phyloP scores from a whole-genome alignment of 2,329 filamentous ascomycete genomes.

The Nothophaeocryptopus gaeumannii region DNA sequence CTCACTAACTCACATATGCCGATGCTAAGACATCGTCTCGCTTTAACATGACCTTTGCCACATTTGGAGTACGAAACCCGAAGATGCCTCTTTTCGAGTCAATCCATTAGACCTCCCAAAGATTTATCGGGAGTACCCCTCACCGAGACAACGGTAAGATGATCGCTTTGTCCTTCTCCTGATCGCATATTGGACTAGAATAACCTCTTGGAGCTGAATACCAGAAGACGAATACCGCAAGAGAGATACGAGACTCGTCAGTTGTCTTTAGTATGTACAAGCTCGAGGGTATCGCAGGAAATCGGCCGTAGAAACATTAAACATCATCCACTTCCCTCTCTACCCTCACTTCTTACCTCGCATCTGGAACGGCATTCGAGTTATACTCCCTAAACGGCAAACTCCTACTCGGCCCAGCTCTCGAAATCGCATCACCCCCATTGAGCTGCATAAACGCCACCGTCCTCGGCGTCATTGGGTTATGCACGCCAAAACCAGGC shows the following conservation, averaged over 20 bases:
- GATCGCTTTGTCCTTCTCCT: too few species aligned
- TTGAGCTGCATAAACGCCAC: constrained; percentile 63
- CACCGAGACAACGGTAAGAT: too few species aligned
- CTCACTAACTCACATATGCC: too few species aligned
- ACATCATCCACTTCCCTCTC: background rate
- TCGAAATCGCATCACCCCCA: constrained; percentile 21
- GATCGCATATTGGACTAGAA: too few species aligned
- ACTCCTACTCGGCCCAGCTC: constrained; percentile 14
- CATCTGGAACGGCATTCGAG: constrained; percentile 16
- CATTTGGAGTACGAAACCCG: too few species aligned
- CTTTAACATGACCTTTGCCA: too few species aligned
- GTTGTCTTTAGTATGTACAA: background rate
- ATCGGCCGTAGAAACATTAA: background rate
- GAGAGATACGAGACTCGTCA: constrained; percentile 5
- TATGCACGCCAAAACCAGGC: constrained; percentile 34
- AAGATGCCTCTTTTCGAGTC: too few species aligned
- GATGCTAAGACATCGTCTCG: too few species aligned
- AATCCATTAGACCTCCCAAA: too few species aligned
- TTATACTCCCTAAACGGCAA: constrained; percentile 33
- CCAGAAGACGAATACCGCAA: too few species aligned
- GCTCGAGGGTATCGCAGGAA: constrained; percentile 10
- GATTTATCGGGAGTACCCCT: too few species aligned
- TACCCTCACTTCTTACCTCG: constrained; percentile 13
- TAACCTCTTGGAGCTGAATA: too few species aligned
- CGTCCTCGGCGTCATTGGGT: constrained; percentile 61